These are phyloP conservation scores for Penicillium fuscoglaucum DNA, from an alignment of 2,329 filamentous ascomycete genomes.

Conservation along the genomic window DNA sequence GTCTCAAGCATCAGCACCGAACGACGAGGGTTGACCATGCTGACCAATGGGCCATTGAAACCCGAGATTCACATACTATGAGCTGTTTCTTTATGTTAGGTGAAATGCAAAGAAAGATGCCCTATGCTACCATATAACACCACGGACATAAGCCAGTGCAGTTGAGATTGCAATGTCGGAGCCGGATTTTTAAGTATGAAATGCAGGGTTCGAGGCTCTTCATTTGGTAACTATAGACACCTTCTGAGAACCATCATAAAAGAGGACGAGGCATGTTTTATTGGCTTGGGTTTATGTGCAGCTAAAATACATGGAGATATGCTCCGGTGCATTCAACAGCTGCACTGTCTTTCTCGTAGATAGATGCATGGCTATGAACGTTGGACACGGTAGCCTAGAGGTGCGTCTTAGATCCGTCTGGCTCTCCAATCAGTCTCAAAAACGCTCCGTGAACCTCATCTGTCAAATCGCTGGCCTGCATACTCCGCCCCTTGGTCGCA, in stretches of 20 bases:
- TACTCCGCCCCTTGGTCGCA: slow-evolving; percentile 75
- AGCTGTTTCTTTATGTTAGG: not conserved
- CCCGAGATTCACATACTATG: not conserved
- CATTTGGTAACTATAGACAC: not conserved
- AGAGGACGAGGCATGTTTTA: not conserved
- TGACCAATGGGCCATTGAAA: not conserved
- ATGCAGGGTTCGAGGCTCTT: not conserved
- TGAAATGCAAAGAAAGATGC: not conserved
- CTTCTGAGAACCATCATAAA: not conserved
- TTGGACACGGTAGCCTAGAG: slow-evolving; percentile 26
- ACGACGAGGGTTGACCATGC: not conserved
- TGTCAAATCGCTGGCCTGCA: slow-evolving; percentile 92
- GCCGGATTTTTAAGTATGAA: not conserved
- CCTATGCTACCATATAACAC: not conserved
- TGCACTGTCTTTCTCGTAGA: not conserved
- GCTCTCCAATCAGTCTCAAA: slow-evolving; percentile 74
- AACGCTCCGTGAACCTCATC: slow-evolving; percentile 86
- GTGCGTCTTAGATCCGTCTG: slow-evolving; percentile 47
- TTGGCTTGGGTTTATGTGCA: not conserved
- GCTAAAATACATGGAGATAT: not conserved
- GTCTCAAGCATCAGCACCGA: not conserved
- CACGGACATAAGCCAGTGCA: not conserved
- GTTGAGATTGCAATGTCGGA: slow-evolving; percentile 1
- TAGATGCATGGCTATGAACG: not conserved
- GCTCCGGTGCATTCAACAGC: not conserved